Percentiles rank a stretch among this genome's conserved stretches.
These are phyloP conservation scores for Cladosporium sp. DNA, from an alignment of 2,329 filamentous ascomycete species.

Conservation along the genomic window DNA sequence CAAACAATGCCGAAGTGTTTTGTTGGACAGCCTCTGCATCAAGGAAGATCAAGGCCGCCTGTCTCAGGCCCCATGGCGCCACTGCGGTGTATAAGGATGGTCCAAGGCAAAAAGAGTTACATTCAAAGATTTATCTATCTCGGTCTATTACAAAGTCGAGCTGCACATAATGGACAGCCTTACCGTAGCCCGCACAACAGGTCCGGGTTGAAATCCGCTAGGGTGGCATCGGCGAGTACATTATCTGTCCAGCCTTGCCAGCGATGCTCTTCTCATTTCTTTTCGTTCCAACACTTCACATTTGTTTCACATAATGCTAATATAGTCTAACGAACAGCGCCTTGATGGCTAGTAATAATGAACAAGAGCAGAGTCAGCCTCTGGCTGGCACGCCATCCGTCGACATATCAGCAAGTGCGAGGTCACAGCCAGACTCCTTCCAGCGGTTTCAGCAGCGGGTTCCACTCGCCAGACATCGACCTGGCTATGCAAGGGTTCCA, in stretches of 20 bases:
- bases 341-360: not conserved
- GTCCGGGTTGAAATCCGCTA: not conserved
- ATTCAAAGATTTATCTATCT: not conserved
- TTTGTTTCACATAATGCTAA: not conserved
- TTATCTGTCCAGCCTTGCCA: not conserved
- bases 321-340: not conserved
- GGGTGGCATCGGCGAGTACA: not conserved
- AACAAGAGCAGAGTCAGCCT: not conserved
- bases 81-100: not conserved
- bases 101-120: too few species aligned
- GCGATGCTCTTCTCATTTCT: not conserved
- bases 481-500: conserved; percentile 34
- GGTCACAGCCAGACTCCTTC: not conserved
- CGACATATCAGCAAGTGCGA: not conserved
- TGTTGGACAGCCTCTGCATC: too few species aligned
- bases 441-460: not conserved
- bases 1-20: too few species aligned
- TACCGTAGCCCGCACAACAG: not conserved
- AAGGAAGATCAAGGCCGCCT: too few species aligned
- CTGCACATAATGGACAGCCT: not conserved
- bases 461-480: conserved; percentile 25
- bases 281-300: not conserved
- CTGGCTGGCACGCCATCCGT: not conserved
- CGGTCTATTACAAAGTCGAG: not conserved
- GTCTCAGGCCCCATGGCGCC: not conserved